A percentile compares a stretch with the other conserved stretches of the same genome.
Evolutionary conservation across 345 rosid species (phyloP).

Genomic region (Lumnitzera littorea): DNA sequence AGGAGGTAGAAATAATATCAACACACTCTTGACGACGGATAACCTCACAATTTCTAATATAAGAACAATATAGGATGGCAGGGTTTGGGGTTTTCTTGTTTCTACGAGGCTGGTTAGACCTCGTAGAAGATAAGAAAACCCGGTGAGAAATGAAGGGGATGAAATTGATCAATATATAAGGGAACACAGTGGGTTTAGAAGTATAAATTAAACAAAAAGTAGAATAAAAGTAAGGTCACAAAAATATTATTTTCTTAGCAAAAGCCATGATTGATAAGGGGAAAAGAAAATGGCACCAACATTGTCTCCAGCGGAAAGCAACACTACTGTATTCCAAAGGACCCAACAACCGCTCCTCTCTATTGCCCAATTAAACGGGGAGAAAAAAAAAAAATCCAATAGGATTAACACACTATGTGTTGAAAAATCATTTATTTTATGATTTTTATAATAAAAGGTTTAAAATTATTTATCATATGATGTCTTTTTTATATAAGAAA

Average conservation of each 20-base stretch:
- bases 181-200: too few species aligned
- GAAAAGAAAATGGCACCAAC: conserved; percentile 1
- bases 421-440: too few species aligned
- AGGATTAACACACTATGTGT: too few species aligned
- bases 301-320: neutral
- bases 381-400: too few species aligned
- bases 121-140: conserved; percentile 44
- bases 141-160: conserved; percentile 1
- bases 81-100: conserved; percentile 22
- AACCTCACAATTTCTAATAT: neutral
- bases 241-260: too few species aligned
- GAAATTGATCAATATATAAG: neutral
- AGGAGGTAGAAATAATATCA: too few species aligned
- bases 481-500: too few species aligned
- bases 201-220: too few species aligned
- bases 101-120: conserved; percentile 42
- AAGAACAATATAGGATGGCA: neutral
- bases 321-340: conserved; percentile 8
- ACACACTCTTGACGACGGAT: too few species aligned
- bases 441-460: too few species aligned
- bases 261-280: conserved; percentile 4
- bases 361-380: neutral
- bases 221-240: too few species aligned
- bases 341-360: conserved; percentile 31
- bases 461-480: too few species aligned